These are phyloP conservation scores for Friedmanniomyces simplex DNA, from an alignment of 495 filamentous ascomycete genomes.

Conservation along the genomic window DNA sequence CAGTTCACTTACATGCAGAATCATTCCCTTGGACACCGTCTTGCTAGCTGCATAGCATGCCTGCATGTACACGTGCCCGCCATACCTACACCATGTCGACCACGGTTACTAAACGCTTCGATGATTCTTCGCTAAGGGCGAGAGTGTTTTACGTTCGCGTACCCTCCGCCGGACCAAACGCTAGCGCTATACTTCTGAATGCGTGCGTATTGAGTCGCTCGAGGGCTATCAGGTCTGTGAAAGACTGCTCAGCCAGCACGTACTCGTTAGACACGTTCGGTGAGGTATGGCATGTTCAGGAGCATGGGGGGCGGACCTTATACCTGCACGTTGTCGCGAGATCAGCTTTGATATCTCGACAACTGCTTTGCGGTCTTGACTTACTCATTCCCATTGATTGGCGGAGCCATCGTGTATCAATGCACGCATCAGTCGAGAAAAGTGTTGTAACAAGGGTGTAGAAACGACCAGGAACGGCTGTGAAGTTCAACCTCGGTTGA, in stretches of 20 bases:
- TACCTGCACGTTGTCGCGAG: background rate
- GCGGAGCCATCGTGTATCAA: background rate
- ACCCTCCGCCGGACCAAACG: conserved; percentile 19
- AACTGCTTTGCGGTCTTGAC: background rate
- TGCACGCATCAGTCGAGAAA: too few species aligned
- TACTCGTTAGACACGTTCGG: background rate
- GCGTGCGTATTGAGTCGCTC: conserved; percentile 22
- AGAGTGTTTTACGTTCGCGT: conserved; percentile 7
- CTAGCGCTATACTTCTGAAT: conserved; percentile 20
- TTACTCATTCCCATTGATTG: background rate
- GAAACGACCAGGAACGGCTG: too few species aligned
- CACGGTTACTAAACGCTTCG: background rate
- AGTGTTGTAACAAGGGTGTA: too few species aligned
- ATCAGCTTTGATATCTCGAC: background rate
- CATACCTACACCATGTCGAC: conserved; percentile 26
- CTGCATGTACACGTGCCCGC: conserved; percentile 60
- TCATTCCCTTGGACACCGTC: conserved; percentile 40
- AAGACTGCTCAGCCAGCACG: background rate
- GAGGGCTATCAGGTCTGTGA: conserved; percentile 24
- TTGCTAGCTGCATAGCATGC: conserved; percentile 49
- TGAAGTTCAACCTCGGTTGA: too few species aligned
- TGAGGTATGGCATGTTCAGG: background rate
- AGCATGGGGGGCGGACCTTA: background rate
- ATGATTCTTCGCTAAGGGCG: background rate
- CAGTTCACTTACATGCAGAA: conserved; percentile 47